Percentiles rank a stretch among this genome's conserved stretches.
Conservation (phyloP, 2,329 filamentous ascomycete species). For the Tympanopsis confertula region DNA sequence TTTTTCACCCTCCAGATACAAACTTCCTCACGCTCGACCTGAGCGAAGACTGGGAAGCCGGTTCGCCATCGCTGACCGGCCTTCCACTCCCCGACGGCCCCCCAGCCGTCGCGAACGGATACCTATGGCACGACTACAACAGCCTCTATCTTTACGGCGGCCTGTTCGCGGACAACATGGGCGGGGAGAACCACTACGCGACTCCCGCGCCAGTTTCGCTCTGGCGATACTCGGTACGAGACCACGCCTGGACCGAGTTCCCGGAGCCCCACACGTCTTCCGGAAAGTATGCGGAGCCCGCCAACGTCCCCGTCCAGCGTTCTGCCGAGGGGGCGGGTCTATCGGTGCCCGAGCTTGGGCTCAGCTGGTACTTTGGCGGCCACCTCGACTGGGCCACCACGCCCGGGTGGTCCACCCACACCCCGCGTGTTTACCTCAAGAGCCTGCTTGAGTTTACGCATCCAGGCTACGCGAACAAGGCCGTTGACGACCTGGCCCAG, state of each 20-base stretch:
- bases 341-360: slow-evolving; percentile 55
- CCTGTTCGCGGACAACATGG: slow-evolving; percentile 58
- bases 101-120: slow-evolving; percentile 61
- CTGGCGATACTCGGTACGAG: slow-evolving; percentile 59
- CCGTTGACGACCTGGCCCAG: slow-evolving; percentile 42
- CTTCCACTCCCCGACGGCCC: slow-evolving; percentile 56
- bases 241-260: slow-evolving; percentile 51
- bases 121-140: slow-evolving; percentile 62
- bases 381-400: slow-evolving; percentile 51
- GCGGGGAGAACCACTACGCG: slow-evolving; percentile 30
- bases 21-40: slow-evolving; percentile 63
- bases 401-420: slow-evolving; percentile 54
- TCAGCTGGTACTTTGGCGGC: slow-evolving; percentile 71
- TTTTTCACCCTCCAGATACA: slow-evolving; percentile 37
- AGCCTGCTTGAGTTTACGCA: slow-evolving; percentile 68
- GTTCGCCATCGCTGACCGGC: slow-evolving; percentile 48
- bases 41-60: slow-evolving; percentile 60
- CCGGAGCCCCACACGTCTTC: slow-evolving; percentile 46
- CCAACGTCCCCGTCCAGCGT: slow-evolving; percentile 46
- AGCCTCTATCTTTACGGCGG: slow-evolving; percentile 66
- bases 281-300: slow-evolving; percentile 48
- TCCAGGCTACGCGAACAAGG: slow-evolving; percentile 54
- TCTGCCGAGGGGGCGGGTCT: slow-evolving; percentile 65
- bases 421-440: slow-evolving; percentile 57
- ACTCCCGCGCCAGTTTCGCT: slow-evolving; percentile 47